Evolutionary conservation across 257 asterid genomes (phyloP), one percentile per base, ranked within the genome.

Genomic region (Ophiorrhiza pumila): DNA sequence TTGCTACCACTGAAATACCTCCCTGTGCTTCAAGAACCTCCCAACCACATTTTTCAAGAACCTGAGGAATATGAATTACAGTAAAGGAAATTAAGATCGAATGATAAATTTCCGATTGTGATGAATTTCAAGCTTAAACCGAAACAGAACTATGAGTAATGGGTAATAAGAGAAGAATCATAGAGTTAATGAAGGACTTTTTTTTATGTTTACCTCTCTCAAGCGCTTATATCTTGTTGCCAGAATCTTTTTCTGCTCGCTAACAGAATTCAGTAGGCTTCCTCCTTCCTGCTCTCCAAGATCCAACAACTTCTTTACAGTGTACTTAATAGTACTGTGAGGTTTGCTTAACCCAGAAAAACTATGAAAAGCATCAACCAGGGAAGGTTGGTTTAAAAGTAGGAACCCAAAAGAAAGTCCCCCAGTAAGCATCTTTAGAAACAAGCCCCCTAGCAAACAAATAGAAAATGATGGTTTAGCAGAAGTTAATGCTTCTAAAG

Each of bases 331-430:
- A 56, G 98, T 92, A 71, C 88, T 80, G 79, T 95, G 99, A 61
- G 99, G 99, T 76, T 86, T 92, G 85, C 88, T 90, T 75, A 89
- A 80, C 69, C 98, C 97, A 8, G 88, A 91, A 75, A 85, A 86
- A 87, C 89, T 89, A 73, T 89, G 88, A 73, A 95, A 88, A 22
- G 86, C 82, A 56, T 92, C 98, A n/a, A 84, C 83, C 69, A 95
- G 57, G 55, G 87, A 83, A 56, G 92, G 85, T 77, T 90, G 89
- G 74, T 87, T 83, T 70, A 95, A 76, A 45, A 86, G 85, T 65
- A 95, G 90, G 80, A 80, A 95, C 50, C 96, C 96, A 71, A 92
- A 95, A 66, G 82, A 80, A 60, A 95, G 86, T 77, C 97, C 99
- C 68, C 97, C 95, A 0, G 94, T 85, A 77, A 92, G 96, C 95